phyloP scores from a whole-genome alignment of 2,329 filamentous ascomycete species.

The Emergomyces pasteurianus region DNA sequence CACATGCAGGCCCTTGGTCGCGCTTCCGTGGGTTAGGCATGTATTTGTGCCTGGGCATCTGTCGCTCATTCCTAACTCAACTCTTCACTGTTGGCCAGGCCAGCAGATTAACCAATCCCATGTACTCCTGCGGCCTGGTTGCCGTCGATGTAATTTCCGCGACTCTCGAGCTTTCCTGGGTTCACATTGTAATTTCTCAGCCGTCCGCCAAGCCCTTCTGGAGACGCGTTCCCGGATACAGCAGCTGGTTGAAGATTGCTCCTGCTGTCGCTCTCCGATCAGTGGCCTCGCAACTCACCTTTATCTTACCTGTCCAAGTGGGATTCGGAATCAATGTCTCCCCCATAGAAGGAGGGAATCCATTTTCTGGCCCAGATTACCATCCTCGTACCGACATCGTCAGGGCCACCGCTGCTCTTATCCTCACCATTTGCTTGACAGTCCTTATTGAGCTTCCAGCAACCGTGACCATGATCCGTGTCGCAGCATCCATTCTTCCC shows the following conservation, averaged over 20 bases:
- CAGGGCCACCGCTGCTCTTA: constrained; percentile 26
- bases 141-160: constrained; percentile 50
- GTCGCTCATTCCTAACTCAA: constrained; percentile 31
- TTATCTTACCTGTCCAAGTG: constrained; percentile 35
- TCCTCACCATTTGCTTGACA: constrained; percentile 30
- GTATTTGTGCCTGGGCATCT: constrained; percentile 37
- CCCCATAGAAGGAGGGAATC: constrained; percentile 28
- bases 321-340: constrained; percentile 33
- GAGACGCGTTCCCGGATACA: constrained; percentile 55
- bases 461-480: constrained; percentile 62
- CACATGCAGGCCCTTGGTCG: constrained; percentile 51
- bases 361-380: constrained; percentile 13
- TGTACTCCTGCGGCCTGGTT: constrained; percentile 42
- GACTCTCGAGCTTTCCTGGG: constrained; percentile 65
- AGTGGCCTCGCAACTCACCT: constrained; percentile 40
- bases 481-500: constrained; percentile 77
- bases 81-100: constrained; percentile 31
- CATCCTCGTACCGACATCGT: constrained; percentile 24
- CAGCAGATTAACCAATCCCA: constrained; percentile 25
- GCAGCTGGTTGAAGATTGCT: constrained; percentile 56
- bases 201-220: constrained; percentile 53
- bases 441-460: constrained; percentile 62
- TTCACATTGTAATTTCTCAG: constrained; percentile 70
- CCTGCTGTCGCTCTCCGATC: constrained; percentile 55
- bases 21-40: constrained; percentile 56